These are phyloP conservation scores for Venturia nashicola DNA, from an alignment of 2,329 filamentous ascomycete genomes.

Conservation along the genomic window DNA sequence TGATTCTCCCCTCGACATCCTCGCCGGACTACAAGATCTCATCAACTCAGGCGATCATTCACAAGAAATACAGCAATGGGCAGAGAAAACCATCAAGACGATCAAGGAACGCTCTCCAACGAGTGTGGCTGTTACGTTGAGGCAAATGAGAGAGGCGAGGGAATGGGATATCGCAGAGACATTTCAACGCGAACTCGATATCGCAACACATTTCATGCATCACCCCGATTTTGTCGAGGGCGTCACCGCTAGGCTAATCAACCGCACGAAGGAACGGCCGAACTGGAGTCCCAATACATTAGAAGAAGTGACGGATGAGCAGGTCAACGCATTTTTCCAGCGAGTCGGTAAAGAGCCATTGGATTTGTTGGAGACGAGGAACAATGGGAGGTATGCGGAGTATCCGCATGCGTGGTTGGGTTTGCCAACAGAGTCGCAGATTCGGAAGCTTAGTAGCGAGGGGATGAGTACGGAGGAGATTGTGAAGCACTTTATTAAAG, in stretches of 20 bases:
- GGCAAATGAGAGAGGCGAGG: constrained; percentile 65
- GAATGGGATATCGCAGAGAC: constrained; percentile 73
- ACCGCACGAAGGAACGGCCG: constrained; percentile 53
- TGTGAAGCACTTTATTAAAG: constrained; percentile 26
- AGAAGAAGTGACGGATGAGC: constrained; percentile 46
- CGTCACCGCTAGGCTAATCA: constrained; percentile 68
- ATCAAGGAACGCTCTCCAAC: constrained; percentile 73
- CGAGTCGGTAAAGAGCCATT: constrained; percentile 36
- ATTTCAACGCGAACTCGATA: constrained; percentile 74
- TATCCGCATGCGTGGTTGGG: constrained; percentile 65
- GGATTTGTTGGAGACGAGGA: constrained; percentile 41
- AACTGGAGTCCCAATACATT: constrained; percentile 67
- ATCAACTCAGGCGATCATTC: constrained; percentile 16
- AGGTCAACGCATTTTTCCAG: constrained; percentile 60
- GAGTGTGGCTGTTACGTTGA: constrained; percentile 69
- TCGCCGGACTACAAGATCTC: constrained; percentile 46
- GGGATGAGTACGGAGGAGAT: constrained; percentile 22
- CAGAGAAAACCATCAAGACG: constrained; percentile 60
- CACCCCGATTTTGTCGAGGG: constrained; percentile 87
- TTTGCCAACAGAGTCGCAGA: constrained; percentile 59
- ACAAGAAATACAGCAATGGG: constrained; percentile 56
- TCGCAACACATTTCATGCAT: constrained; percentile 79
- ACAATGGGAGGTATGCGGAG: constrained; percentile 46
- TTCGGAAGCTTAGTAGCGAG: constrained; percentile 31
- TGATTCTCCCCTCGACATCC: constrained; percentile 50